phyloP scores from a whole-genome alignment of 805 yeast species.

The Kodamaea leandrae region DNA sequence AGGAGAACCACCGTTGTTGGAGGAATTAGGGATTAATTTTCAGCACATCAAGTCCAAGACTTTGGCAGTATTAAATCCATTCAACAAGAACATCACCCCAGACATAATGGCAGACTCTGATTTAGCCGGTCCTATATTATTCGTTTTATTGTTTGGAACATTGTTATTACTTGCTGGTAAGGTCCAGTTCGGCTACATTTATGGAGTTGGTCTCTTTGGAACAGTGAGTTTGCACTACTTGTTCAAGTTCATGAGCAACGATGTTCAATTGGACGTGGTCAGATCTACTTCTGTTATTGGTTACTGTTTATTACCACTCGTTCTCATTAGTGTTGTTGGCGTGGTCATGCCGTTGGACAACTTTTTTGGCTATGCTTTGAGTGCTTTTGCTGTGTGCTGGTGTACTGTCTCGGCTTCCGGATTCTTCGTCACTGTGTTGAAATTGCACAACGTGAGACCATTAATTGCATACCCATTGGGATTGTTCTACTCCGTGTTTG shows the following conservation, averaged over 20 bases:
- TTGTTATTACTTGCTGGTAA: conserved; percentile 83
- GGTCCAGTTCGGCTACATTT: conserved; percentile 93
- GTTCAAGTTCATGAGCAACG: conserved; percentile 82
- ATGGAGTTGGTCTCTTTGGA: conserved; percentile 93
- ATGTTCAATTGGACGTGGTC: conserved; percentile 50
- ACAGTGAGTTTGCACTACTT: conserved; percentile 78
- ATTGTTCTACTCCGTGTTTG: conserved; percentile 90
- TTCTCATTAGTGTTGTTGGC: conserved; percentile 68
- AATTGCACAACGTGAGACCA: conserved; percentile 79
- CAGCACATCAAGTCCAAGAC: conserved; percentile 84
- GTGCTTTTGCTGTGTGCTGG: conserved; percentile 75
- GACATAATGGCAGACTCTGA: conserved; percentile 86
- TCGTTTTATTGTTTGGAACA: conserved; percentile 83
- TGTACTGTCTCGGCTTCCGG: conserved; percentile 93
- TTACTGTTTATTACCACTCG: conserved; percentile 88
- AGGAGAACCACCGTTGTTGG: conserved; percentile 89
- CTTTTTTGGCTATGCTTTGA: conserved; percentile 64
- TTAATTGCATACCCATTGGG: conserved; percentile 91
- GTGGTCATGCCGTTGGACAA: conserved; percentile 70
- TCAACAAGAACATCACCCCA: conserved; percentile 55
- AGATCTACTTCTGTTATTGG: conserved; percentile 92
- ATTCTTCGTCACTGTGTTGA: conserved; percentile 81
- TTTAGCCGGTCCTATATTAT: conserved; percentile 90
- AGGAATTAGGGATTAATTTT: conserved; percentile 92
- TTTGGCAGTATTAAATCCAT: conserved; percentile 78